Evolutionary conservation across 2,329 filamentous ascomycete species (phyloP), one percentile per base, ranked within the genome.

Genomic region (Paraconiothyrium brasiliense): DNA sequence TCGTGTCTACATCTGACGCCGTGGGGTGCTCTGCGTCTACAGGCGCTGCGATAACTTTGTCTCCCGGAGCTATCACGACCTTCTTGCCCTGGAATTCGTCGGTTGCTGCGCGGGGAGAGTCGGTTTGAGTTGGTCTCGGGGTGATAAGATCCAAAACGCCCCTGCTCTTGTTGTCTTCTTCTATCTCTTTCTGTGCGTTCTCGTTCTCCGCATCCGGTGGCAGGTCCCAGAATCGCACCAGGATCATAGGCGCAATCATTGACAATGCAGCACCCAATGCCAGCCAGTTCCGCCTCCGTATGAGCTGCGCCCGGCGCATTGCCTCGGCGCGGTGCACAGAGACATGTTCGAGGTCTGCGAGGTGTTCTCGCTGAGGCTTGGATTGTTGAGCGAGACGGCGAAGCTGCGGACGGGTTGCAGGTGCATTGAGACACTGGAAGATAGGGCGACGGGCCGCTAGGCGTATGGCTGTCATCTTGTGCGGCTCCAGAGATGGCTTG

Each of bases 51-150:
- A 81, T 84, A 73, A 80, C 81, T n/a, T 87, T 85, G 64, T 90
- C 88, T 61, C 89, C 89, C 1, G 90, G 77, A 14, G 91, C 84
- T 20, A 89, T 78, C 16, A 88, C 79, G 5, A 87, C 84, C 48
- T 85, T 83, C 67, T 86, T 86, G 56, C 84, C 84, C 62, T 84
- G 82, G 61, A 86, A 85, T 20, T 76, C 72, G 7, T 79, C 72
- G 67, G 67, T 76, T 14, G 71, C 74, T 5, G 67, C 71, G 24
- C 68, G 67, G 0, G 74, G 72, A 20, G 70, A 67, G 52, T 78
- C 75, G 1, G 67, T 68, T 39, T 72, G 67, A 22, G 73, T 74
- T 2, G 74, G 71, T 8, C 68, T 63, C 2, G 70, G 69, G 47
- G 64, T 35, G 44, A 76, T 59, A 58, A 71, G 60, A 47, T 76